Evolutionary conservation across 495 filamentous ascomycete genomes (phyloP), one percentile per base, ranked within the genome.

Genomic region (Podospora conica): DNA sequence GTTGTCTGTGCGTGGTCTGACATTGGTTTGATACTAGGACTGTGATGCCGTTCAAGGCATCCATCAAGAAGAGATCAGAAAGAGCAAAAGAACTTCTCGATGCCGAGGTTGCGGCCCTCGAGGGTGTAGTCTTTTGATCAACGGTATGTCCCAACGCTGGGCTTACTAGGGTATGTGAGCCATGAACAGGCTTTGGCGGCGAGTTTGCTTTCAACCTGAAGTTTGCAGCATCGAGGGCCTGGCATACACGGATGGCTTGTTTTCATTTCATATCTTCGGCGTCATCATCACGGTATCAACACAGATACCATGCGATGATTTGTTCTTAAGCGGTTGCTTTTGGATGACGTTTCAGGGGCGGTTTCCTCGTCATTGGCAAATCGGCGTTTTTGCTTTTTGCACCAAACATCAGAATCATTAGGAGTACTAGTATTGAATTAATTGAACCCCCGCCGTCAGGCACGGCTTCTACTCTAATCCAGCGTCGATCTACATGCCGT

Each of bases 11-110:
- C 29, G 10, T 12, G 29, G 40, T 48, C 29, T 24, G 9, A 40
- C 21, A 48, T 40, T n/a, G n/a, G 1, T 9, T 25, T 23, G 9
- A 48, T n/a, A 10, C 18, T 28, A 74, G 72, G 9, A 69, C 70
- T 6, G 72, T 74, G 18, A 53, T 74, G 48, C 72, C 72, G 1
- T 74, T 74, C 60, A 58, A 53, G 18, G 58, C 67, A 0, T 63
- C 53, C 1, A 63, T 73, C 56, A 68, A 22, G 6, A 65, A 58
- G 40, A 70, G 71, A 4, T 70, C 67, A 1, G 15, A 24, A 12
- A 33, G 21, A 55, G 53, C 63, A 2, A 66, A 53, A 21, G 64
- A 33, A 2, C 54, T 69, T 23, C 55, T 73, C n/a, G 61, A 71
- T 25, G 58, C 20, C 2, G 66, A 69, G 58, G 18, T 71, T 15